Percentiles rank a stretch among this genome's conserved stretches.
phyloP scores from a whole-genome alignment of 495 filamentous ascomycete species.

The Peziza echinospora region DNA sequence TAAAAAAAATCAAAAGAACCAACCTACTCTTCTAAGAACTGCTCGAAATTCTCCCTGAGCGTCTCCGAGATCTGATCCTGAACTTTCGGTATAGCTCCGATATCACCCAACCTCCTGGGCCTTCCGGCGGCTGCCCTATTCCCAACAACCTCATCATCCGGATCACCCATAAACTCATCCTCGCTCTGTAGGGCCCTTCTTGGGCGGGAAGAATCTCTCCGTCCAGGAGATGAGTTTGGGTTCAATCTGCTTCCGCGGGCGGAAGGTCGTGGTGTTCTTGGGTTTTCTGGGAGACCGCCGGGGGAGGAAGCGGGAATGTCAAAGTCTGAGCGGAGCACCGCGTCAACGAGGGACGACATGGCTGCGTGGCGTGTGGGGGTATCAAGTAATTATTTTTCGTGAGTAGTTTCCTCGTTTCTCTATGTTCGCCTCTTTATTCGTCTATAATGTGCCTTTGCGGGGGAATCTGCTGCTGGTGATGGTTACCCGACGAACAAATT shows the following conservation, averaged over 20 bases:
- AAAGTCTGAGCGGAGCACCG: slow-evolving; percentile 16
- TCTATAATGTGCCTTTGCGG: too few species aligned
- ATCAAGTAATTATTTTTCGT: too few species aligned
- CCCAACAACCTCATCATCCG: slow-evolving; percentile 18
- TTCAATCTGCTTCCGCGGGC: slow-evolving; percentile 6
- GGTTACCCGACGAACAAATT: too few species aligned
- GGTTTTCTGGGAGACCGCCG: background rate
- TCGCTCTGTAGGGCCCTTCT: slow-evolving; percentile 7
- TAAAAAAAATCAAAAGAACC: too few species aligned
- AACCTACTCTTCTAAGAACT: slow-evolving; percentile 65
- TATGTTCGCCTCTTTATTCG: too few species aligned
- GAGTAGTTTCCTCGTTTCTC: too few species aligned
- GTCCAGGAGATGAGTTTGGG: slow-evolving; percentile 1
- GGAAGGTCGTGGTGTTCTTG: slow-evolving; percentile 9
- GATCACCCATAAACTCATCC: slow-evolving; percentile 16
- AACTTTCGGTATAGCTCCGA: slow-evolving; percentile 50
- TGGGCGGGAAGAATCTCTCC: slow-evolving; percentile 8
- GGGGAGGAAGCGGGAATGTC: slow-evolving; percentile 11
- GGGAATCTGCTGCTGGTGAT: too few species aligned
- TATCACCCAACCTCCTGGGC: slow-evolving; percentile 12
- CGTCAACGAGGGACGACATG: slow-evolving; percentile 19
- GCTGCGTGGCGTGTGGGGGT: too few species aligned
- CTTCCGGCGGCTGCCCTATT: slow-evolving; percentile 9
- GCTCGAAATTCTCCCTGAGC: slow-evolving; percentile 66
- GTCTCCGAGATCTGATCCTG: slow-evolving; percentile 70